phyloP scores from a whole-genome alignment of 306 rosid species.

The Malus fusca region DNA sequence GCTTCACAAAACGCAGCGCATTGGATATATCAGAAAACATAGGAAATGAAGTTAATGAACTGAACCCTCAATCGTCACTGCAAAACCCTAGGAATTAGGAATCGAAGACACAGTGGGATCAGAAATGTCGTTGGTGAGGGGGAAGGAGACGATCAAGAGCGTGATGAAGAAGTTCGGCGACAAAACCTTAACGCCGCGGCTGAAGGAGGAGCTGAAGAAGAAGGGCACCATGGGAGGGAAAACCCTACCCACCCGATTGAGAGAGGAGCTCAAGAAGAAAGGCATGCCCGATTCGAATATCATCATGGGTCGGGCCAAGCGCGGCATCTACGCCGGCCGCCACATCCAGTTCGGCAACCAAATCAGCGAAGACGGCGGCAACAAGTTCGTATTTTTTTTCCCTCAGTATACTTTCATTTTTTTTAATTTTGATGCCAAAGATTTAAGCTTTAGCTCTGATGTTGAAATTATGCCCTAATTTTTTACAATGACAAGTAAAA shows the following conservation, averaged over 20 bases:
- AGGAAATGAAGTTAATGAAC: neutral
- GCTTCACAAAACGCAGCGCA: neutral
- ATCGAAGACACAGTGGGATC: neutral
- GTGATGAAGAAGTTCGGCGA: constrained; percentile 61
- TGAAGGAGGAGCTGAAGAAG: constrained; percentile 53
- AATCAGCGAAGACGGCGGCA: constrained; percentile 94
- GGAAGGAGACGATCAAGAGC: constrained; percentile 79
- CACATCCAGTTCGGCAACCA: constrained; percentile 85
- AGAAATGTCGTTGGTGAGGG: constrained; percentile 63
- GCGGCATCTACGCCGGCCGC: constrained; percentile 79
- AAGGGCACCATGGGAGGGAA: constrained; percentile 45
- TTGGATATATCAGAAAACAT: neutral
- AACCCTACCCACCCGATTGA: constrained; percentile 48
- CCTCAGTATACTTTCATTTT: neutral
- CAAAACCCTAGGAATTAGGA: neutral
- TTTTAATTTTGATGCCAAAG: neutral
- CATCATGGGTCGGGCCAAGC: constrained; percentile 82
- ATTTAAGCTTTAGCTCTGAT: neutral
- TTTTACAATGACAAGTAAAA: neutral
- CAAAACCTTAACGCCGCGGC: constrained; percentile 43
- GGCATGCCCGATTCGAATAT: constrained; percentile 58
- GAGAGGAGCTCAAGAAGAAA: constrained; percentile 52
- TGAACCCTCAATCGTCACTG: neutral
- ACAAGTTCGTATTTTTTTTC: constrained; percentile 47
- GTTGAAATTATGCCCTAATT: neutral